phyloP scores from a whole-genome alignment of 148 eudicot species.

The Agrostemma githago region DNA sequence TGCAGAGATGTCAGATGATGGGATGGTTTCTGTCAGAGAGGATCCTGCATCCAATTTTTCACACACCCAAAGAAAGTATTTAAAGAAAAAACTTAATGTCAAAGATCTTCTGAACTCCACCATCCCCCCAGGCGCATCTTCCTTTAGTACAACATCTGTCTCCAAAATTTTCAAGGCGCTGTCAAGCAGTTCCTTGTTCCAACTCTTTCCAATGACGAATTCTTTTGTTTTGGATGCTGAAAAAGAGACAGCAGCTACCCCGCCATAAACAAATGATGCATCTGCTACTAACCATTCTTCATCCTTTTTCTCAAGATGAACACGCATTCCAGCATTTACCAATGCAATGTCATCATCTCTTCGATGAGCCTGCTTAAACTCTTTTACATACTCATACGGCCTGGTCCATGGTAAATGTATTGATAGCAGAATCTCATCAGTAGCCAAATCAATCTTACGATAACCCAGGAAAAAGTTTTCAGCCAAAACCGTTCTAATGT shows the following conservation, averaged over 20 bases:
- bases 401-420: conserved; percentile 83
- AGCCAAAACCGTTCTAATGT: conserved; percentile 52
- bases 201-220: conserved; percentile 60
- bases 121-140: conserved; percentile 99
- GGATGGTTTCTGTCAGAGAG: conserved; percentile 39
- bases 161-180: conserved; percentile 61
- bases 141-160: conserved; percentile 66
- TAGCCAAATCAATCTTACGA: conserved; percentile 78
- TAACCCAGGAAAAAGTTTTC: conserved; percentile 88
- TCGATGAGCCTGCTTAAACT: conserved; percentile 96
- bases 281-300: conserved; percentile 73
- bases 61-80: conserved; percentile 75
- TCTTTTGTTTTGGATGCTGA: conserved; percentile 56
- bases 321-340: conserved; percentile 97
- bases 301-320: conserved; percentile 57
- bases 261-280: conserved; percentile 89
- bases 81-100: conserved; percentile 83
- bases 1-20: conserved; percentile 70
- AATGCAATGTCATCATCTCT: conserved; percentile 98
- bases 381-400: conserved; percentile 74
- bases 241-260: conserved; percentile 84
- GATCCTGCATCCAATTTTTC: conserved; percentile 57
- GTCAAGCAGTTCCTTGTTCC: conserved; percentile 64
- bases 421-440: conserved; percentile 74
- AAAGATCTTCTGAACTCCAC: conserved; percentile 90